phyloP scores from a whole-genome alignment of 2,329 filamentous ascomycete genomes.

The Diplodia scrobiculata region DNA sequence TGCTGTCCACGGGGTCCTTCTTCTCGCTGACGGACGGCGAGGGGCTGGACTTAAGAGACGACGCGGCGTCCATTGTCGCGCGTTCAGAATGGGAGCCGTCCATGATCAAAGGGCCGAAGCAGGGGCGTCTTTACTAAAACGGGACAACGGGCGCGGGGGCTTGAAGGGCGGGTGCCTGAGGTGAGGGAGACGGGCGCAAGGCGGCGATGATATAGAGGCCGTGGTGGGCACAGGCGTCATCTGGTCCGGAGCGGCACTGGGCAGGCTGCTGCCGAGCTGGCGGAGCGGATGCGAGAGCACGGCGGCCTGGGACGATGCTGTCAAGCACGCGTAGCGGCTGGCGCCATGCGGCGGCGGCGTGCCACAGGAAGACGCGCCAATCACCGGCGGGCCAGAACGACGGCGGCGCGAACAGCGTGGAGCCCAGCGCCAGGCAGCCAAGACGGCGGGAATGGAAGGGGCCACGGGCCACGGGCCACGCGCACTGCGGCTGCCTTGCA shows the following conservation, averaged over 20 bases:
- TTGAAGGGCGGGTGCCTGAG: neutral
- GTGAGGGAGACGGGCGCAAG: neutral
- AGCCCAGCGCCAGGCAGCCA: neutral
- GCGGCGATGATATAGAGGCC: slow-evolving; percentile 10
- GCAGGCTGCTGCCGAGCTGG: neutral
- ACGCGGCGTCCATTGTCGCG: slow-evolving; percentile 20
- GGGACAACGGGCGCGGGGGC: neutral
- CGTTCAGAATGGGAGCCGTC: neutral
- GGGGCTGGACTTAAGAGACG: slow-evolving; percentile 13
- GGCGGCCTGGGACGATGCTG: neutral
- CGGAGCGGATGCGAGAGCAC: neutral
- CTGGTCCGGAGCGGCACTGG: neutral
- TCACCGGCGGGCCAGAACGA: neutral
- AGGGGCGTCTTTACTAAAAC: neutral
- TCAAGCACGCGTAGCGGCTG: neutral
- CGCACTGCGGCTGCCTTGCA: neutral
- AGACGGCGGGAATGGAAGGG: neutral
- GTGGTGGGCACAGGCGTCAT: slow-evolving; percentile 1
- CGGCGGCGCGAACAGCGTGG: neutral
- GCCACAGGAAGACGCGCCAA: neutral
- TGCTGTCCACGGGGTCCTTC: slow-evolving; percentile 37
- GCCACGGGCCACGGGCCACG: neutral
- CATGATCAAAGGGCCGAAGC: slow-evolving; percentile 2
- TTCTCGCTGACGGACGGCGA: slow-evolving; percentile 35
- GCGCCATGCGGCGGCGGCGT: slow-evolving; percentile 4